A percentile compares a stretch with the other conserved stretches of the same genome.
These are phyloP conservation scores for Didymella pinodella DNA, from an alignment of 2,329 filamentous ascomycete genomes.

Conservation along the genomic window DNA sequence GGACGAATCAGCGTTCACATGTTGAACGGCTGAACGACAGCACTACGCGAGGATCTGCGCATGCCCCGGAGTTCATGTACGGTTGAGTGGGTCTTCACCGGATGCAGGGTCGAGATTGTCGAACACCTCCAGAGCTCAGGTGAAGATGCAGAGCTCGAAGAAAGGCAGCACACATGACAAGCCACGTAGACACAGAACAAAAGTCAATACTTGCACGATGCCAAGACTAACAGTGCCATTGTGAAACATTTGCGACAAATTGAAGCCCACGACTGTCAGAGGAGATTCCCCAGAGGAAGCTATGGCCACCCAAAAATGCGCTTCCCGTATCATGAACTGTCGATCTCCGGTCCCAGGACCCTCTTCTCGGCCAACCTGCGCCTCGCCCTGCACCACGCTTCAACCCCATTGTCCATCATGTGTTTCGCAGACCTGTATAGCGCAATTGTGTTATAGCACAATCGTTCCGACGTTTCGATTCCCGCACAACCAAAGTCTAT, in stretches of 20 bases:
- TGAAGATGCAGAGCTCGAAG: background rate
- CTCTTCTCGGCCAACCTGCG: conserved; percentile 32
- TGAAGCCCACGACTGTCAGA: conserved; percentile 20
- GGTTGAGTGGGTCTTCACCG: conserved; percentile 24
- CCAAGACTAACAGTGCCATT: conserved; percentile 17
- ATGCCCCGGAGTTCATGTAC: conserved; percentile 15
- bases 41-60: conserved; percentile 16
- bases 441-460: conserved; percentile 11
- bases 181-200: background rate
- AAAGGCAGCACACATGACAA: background rate
- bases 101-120: conserved; percentile 8
- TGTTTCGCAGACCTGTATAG: conserved; percentile 13
- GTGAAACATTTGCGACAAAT: conserved; percentile 20
- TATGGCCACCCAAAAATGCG: conserved; percentile 24
- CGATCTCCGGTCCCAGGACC: conserved; percentile 30
- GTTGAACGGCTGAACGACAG: background rate
- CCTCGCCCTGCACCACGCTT: conserved; percentile 26
- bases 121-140: background rate
- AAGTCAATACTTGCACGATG: background rate
- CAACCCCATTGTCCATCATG: conserved; percentile 22
- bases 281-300: conserved; percentile 26
- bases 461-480: background rate
- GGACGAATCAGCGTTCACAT: background rate
- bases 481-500: background rate
- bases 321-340: conserved; percentile 18